These are phyloP conservation scores for Phytophthora megakarya DNA, from an alignment of 352 stramenopile genomes.

Conservation along the genomic window DNA sequence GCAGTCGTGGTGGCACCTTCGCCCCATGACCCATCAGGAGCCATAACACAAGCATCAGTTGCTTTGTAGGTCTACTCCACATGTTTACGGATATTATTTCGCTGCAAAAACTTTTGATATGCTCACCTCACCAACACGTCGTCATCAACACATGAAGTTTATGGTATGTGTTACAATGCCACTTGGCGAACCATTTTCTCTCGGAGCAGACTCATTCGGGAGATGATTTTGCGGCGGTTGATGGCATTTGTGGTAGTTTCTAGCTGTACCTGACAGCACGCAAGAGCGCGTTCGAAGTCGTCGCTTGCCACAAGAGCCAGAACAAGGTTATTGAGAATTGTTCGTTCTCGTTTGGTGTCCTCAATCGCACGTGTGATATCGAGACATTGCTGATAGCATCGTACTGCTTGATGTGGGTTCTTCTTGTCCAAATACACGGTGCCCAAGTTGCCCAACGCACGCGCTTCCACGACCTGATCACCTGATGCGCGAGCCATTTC, in stretches of 20 bases:
- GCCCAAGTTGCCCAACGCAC: slow-evolving; percentile 76
- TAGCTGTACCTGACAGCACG: slow-evolving; percentile 72
- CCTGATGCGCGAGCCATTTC: slow-evolving; percentile 50
- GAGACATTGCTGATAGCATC: slow-evolving; percentile 79
- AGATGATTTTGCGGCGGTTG: slow-evolving; percentile 80
- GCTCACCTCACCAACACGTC: neutral
- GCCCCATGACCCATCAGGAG: slow-evolving; percentile 30
- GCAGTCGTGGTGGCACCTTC: slow-evolving; percentile 32
- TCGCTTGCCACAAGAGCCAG: slow-evolving; percentile 72
- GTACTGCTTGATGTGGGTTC: slow-evolving; percentile 68
- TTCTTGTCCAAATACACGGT: slow-evolving; percentile 80
- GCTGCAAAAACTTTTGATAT: neutral
- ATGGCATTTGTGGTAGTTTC: slow-evolving; percentile 69
- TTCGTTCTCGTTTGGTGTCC: slow-evolving; percentile 78
- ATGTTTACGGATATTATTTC: neutral
- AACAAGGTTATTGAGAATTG: slow-evolving; percentile 86
- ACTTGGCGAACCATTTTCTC: slow-evolving; percentile 41
- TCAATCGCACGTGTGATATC: slow-evolving; percentile 74
- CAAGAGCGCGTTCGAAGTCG: slow-evolving; percentile 58
- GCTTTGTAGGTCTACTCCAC: slow-evolving; percentile 14
- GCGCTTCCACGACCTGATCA: slow-evolving; percentile 71
- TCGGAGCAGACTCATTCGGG: slow-evolving; percentile 73
- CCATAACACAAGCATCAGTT: slow-evolving; percentile 33
- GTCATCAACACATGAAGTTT: neutral
- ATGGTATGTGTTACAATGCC: slow-evolving; percentile 2